Percentiles rank a stretch among this genome's conserved stretches.
Conservation (phyloP, 371 early-diverging fungal species). For the Phascolomyces articulosus region DNA sequence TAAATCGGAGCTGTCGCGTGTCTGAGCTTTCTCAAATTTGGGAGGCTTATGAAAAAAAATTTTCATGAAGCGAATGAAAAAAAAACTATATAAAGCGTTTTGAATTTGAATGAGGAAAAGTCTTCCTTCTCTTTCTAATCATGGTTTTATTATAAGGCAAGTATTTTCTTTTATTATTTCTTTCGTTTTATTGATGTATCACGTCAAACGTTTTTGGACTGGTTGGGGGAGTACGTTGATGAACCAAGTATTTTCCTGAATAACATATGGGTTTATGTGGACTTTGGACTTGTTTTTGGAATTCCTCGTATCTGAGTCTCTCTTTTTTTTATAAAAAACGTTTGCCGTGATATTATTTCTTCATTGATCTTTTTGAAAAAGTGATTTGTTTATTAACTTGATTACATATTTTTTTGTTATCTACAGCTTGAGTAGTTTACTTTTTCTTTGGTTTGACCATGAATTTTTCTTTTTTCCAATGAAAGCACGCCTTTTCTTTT, state of each 20-base stretch:
- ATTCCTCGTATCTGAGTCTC: slow-evolving; percentile 37
- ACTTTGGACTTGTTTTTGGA: slow-evolving; percentile 24
- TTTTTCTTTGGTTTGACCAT: too few species aligned
- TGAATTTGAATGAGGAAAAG: neutral
- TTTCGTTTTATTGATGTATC: neutral
- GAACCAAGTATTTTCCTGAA: slow-evolving; percentile 9
- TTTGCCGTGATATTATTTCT: neutral
- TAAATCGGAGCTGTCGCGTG: neutral
- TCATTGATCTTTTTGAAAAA: too few species aligned
- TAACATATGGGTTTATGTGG: slow-evolving; percentile 22
- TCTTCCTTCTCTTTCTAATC: neutral
- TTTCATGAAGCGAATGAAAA: neutral
- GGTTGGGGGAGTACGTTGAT: slow-evolving; percentile 3
- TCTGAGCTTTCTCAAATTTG: neutral
- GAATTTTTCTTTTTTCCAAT: too few species aligned
- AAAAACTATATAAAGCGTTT: neutral
- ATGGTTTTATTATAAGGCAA: neutral
- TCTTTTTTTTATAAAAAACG: neutral
- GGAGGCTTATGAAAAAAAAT: slow-evolving; percentile 1
- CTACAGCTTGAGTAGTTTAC: too few species aligned
- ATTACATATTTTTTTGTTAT: too few species aligned
- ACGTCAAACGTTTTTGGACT: slow-evolving; percentile 1
- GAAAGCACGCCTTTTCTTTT: neutral
- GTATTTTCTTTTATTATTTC: neutral
- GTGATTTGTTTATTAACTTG: too few species aligned